Conservation (phyloP, 768 basidiomycete species). For the Panus rudis region DNA sequence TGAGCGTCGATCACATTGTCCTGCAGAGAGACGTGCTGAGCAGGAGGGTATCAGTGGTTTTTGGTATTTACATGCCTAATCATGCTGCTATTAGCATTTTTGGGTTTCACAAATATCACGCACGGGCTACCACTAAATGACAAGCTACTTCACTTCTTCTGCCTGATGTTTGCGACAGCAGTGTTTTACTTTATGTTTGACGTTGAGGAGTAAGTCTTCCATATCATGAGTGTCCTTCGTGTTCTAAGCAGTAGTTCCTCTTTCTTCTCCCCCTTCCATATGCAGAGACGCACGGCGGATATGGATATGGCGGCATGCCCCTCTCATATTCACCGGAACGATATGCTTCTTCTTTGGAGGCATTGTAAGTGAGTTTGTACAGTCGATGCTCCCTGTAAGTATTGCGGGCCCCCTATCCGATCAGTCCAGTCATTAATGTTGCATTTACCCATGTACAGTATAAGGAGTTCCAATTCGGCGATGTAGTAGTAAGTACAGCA, state of each 20-base stretch:
- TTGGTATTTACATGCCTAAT: slow-evolving; percentile 60
- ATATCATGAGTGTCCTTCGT: background rate
- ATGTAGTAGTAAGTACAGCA: slow-evolving; percentile 58
- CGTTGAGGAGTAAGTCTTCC: slow-evolving; percentile 67
- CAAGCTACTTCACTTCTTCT: slow-evolving; percentile 75
- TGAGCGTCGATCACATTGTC: slow-evolving; percentile 23
- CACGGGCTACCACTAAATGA: slow-evolving; percentile 64
- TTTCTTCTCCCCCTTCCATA: background rate
- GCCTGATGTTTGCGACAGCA: slow-evolving; percentile 66
- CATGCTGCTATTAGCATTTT: slow-evolving; percentile 63
- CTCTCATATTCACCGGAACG: slow-evolving; percentile 59
- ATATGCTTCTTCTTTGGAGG: slow-evolving; percentile 78
- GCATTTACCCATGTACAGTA: slow-evolving; percentile 32
- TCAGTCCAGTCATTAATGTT: background rate
- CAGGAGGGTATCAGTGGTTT: slow-evolving; percentile 59
- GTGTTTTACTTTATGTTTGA: slow-evolving; percentile 87
- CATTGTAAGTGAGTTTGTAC: slow-evolving; percentile 75
- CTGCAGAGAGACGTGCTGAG: background rate
- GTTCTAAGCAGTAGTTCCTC: too few species aligned
- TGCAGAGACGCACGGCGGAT: slow-evolving; percentile 66
- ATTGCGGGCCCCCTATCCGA: slow-evolving; percentile 3
- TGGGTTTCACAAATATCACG: slow-evolving; percentile 72
- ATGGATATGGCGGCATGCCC: slow-evolving; percentile 81
- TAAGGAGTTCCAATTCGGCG: slow-evolving; percentile 66
- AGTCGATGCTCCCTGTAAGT: slow-evolving; percentile 65